These are phyloP conservation scores for Rhytidhysteron rufulum DNA, from an alignment of 2,329 filamentous ascomycete species.

Conservation along the genomic window DNA sequence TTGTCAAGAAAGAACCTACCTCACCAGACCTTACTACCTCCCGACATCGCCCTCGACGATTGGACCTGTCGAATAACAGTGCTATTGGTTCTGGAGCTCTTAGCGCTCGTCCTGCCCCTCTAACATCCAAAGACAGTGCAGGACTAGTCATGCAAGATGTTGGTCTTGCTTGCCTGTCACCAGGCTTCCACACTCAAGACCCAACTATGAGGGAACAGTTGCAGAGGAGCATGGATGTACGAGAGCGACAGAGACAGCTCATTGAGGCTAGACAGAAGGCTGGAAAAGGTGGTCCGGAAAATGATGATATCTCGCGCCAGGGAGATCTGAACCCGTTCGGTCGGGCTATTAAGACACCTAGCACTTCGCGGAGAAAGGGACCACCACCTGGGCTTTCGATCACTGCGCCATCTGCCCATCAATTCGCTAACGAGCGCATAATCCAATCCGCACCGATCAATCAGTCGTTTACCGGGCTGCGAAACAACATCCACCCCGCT, in stretches of 20 bases:
- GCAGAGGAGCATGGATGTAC: constrained; percentile 86
- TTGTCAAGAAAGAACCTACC: constrained; percentile 93
- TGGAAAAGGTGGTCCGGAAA: constrained; percentile 44
- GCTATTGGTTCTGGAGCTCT: constrained; percentile 42
- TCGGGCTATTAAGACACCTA: constrained; percentile 61
- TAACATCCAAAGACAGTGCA: constrained; percentile 71
- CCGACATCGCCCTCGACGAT: constrained; percentile 69
- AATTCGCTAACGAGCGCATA: constrained; percentile 89
- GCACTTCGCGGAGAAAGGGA: constrained; percentile 67
- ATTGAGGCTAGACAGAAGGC: constrained; percentile 92
- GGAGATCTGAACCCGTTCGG: constrained; percentile 41
- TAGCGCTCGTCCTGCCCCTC: constrained; percentile 63
- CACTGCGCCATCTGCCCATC: constrained; percentile 85
- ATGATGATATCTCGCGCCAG: constrained; percentile 28
- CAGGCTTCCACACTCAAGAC: constrained; percentile 93
- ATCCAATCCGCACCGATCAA: constrained; percentile 95
- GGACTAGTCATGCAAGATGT: constrained; percentile 84
- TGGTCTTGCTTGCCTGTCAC: constrained; percentile 88
- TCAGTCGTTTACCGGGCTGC: constrained; percentile 90
- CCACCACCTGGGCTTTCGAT: constrained; percentile 89
- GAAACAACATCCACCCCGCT: constrained; percentile 59
- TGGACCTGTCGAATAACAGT: constrained; percentile 64
- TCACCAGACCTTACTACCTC: constrained; percentile 75
- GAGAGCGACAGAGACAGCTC: constrained; percentile 90
- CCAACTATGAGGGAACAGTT: constrained; percentile 95